phyloP scores from a whole-genome alignment of 2,329 filamentous ascomycete species.

The Colletotrichum coccodes region DNA sequence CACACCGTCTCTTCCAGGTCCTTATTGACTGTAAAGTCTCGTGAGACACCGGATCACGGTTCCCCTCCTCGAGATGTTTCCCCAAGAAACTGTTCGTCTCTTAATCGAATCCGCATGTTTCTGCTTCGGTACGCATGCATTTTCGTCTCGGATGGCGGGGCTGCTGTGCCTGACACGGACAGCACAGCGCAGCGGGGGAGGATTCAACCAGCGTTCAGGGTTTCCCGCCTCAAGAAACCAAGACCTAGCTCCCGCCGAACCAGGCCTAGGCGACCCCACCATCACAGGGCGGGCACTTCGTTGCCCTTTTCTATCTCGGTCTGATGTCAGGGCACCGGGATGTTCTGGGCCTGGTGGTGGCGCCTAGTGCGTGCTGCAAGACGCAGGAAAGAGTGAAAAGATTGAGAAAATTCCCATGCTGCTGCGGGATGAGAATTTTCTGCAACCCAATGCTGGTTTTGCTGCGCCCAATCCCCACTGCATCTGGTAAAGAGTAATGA shows the following conservation, averaged over 20 bases:
- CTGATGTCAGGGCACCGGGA: conserved; percentile 23
- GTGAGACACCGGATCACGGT: not conserved
- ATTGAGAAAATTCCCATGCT: not conserved
- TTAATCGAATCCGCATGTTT: not conserved
- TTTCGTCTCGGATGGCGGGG: conserved; percentile 5
- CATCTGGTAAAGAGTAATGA: not conserved
- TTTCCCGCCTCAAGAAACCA: not conserved
- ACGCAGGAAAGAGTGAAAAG: not conserved
- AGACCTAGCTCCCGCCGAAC: conserved; percentile 18
- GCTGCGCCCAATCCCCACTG: conserved; percentile 25
- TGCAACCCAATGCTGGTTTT: conserved; percentile 5
- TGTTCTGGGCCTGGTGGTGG: conserved; percentile 9
- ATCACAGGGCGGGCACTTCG: not conserved
- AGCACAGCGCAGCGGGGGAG: conserved; percentile 11
- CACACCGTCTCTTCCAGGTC: not conserved
- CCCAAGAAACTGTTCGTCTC: too few relatives aligned
- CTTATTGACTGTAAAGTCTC: not conserved
- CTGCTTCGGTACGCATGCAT: not conserved
- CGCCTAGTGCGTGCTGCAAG: conserved; percentile 1
- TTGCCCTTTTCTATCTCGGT: conserved; percentile 10
- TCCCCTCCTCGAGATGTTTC: not conserved
- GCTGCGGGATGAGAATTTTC: not conserved
- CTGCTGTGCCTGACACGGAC: conserved; percentile 16
- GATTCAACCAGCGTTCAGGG: conserved; percentile 1
- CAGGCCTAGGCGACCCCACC: conserved; percentile 15